Base-by-base conservation (phyloP, 352 stramenopile genomes). In the Globisporangium paddicum region DNA sequence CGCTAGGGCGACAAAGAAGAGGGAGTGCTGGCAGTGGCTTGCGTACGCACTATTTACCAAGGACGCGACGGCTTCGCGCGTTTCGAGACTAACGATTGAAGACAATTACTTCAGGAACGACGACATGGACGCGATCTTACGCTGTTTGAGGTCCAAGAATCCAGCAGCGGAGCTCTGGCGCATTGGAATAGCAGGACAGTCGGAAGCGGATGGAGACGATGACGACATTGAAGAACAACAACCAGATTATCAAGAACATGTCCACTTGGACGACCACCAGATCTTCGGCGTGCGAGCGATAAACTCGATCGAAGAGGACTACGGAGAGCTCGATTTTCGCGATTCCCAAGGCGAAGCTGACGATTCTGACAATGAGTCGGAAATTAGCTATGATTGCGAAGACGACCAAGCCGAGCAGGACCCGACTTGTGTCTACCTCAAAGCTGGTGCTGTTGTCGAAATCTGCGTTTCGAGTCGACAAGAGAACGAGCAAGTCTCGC, bases 11-110 rank as follows among this genome's bases (percentile, higher is more conserved):
- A 30, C 13, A n/a, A 34, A 32, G 28, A 52, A 45, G n/a, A 26
- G 23, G 7, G 38, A 44, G 52, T 60, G 55, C 23, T 62, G 55
- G 55, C 55, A 47, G 13, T 62, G 55, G 55, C 45, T 62, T 9
- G 55, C 55, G 26, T 55, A 62, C 9, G 46, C 57, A 9, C 48
- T 63, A 9, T 21, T 63, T 34, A 63, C 35, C 38, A 55, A 63
- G 38, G 45, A 55, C 11, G 35, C 57, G 35, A 42, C 34, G 10
- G 28, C 28, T 32, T 25, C 47, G 21, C 55, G 32, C 7, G 26
- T 63, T 26, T 63, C 46, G 13, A 63, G 32, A 14, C 37, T 63
- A 18, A 21, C 32, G 4, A 63, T 63, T 13, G 21, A 48, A 55
- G 57, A 63, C 25, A 26, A 30, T 3, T 19, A 30, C 18, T 23